Base-by-base conservation (phyloP, 108 stramenopile species). In the Asterionellopsis glacialis region DNA sequence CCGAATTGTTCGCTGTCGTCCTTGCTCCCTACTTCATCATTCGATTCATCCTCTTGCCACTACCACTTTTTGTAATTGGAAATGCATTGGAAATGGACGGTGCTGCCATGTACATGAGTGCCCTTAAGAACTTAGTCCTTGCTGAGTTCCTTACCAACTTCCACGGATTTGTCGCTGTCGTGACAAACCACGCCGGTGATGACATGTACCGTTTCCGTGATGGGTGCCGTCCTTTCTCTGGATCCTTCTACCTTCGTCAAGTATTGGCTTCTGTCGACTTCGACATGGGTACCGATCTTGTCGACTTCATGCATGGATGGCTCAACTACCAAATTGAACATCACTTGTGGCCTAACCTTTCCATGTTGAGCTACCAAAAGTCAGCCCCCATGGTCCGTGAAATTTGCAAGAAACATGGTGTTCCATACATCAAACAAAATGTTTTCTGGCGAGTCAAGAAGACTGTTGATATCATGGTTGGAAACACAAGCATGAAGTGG, bases 301-400 rank as follows among this genome's bases (percentile, higher is more conserved):
- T 86, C 38, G 91, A 93, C 47, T 93, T 93, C 64, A 59, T 82
- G 27, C 95, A 95, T 59, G 95, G 91, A 49, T 95, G 73, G 61
- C 67, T 95, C 38, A 93, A 93, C 73, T 95, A 95, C 62, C 94
- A 95, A 59, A 87, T 93, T 59, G 95, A 95, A 66, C 95, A 95
- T 63, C 95, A 95, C 75, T 58, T 95, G 38, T 93, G 87, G 87
- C 94, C 94, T 12, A 76, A 73, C 63, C 76, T 95, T 3, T 74
- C 75, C 40, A 95, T 95, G 95, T 73, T 86, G 24, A 74, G 76
- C 0, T 95, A 95, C 77, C 92, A 93, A 75, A 72, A 69, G 57
- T 76, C 81, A 11, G 87, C 87, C 16, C 90, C 90, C 0, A 58
- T 78, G 42, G 82, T 95, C 27, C 71, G 79, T 74, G 83, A 74